phyloP scores from a whole-genome alignment of 805 yeast genomes.

The Suhomyces sp. region DNA sequence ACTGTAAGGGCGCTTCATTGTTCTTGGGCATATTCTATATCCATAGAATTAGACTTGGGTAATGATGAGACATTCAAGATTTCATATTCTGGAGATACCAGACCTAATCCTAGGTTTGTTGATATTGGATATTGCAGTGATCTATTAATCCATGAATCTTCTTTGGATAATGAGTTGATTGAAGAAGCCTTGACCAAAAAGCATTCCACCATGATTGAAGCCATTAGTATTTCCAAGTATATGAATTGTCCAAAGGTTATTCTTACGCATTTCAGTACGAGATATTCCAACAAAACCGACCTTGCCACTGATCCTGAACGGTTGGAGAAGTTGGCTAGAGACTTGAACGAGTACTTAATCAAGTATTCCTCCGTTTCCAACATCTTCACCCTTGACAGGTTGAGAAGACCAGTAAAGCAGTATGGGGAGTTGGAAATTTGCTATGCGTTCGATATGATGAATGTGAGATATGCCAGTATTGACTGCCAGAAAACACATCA shows the following conservation, averaged over 20 bases:
- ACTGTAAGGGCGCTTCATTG: slow-evolving; percentile 86
- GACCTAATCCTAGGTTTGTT: slow-evolving; percentile 72
- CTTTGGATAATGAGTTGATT: slow-evolving; percentile 74
- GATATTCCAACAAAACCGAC: slow-evolving; percentile 53
- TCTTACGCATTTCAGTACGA: slow-evolving; percentile 89
- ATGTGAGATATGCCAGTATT: slow-evolving; percentile 26
- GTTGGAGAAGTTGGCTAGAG: slow-evolving; percentile 20
- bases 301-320: slow-evolving; percentile 25
- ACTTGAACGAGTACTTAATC: slow-evolving; percentile 30
- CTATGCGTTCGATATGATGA: slow-evolving; percentile 43
- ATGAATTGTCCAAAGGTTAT: slow-evolving; percentile 75
- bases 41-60: slow-evolving; percentile 53
- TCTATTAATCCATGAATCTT: slow-evolving; percentile 87
- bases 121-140: slow-evolving; percentile 66
- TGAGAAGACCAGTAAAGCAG: slow-evolving; percentile 8
- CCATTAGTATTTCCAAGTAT: slow-evolving; percentile 61
- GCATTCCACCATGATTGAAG: slow-evolving; percentile 90
- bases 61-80: slow-evolving; percentile 52
- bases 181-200: slow-evolving; percentile 79
- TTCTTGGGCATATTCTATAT: slow-evolving; percentile 66
- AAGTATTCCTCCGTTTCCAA: slow-evolving; percentile 23
- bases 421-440: slow-evolving; percentile 37
- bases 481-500: slow-evolving; percentile 26
- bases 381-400: slow-evolving; percentile 18
- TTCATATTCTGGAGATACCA: slow-evolving; percentile 92